Conservation (phyloP, 768 basidiomycete genomes). For the Tylopilus balloui region DNA sequence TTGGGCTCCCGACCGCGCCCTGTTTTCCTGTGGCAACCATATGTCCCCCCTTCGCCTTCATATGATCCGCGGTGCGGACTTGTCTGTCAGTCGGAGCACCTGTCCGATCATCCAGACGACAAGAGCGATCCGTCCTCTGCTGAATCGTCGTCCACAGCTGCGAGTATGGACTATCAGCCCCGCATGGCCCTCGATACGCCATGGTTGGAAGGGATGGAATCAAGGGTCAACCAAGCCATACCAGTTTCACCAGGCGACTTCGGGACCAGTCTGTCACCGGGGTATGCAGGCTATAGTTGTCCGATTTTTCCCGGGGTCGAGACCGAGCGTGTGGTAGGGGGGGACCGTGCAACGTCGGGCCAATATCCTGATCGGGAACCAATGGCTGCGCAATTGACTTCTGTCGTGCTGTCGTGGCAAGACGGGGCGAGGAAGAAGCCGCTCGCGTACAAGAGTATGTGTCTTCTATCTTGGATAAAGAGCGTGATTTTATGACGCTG, state of each 20-base stretch:
- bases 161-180: constrained; percentile 10
- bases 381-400: constrained; percentile 1
- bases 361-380: constrained; percentile 1
- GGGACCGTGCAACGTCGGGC: constrained; percentile 10
- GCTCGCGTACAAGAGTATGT: constrained; percentile 30
- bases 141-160: constrained; percentile 15
- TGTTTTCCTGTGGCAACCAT: constrained; percentile 29
- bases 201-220: constrained; percentile 1
- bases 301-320: constrained; percentile 16
- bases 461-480: neutral
- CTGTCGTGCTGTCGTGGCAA: constrained; percentile 5
- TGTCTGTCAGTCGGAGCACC: constrained; percentile 5
- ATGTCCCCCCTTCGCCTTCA: constrained; percentile 20
- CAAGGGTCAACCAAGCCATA: neutral
- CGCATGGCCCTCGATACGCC: constrained; percentile 5
- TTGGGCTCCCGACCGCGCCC: constrained; percentile 13
- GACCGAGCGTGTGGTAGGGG: constrained; percentile 3
- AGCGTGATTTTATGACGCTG: neutral
- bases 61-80: constrained; percentile 16
- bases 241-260: constrained; percentile 7
- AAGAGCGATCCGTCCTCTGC: constrained; percentile 26
- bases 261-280: constrained; percentile 11
- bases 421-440: constrained; percentile 20
- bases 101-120: constrained; percentile 22
- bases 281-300: constrained; percentile 9